Conservation (phyloP, 108 stramenopile species). For the Chaetoceros tenuissimus region DNA sequence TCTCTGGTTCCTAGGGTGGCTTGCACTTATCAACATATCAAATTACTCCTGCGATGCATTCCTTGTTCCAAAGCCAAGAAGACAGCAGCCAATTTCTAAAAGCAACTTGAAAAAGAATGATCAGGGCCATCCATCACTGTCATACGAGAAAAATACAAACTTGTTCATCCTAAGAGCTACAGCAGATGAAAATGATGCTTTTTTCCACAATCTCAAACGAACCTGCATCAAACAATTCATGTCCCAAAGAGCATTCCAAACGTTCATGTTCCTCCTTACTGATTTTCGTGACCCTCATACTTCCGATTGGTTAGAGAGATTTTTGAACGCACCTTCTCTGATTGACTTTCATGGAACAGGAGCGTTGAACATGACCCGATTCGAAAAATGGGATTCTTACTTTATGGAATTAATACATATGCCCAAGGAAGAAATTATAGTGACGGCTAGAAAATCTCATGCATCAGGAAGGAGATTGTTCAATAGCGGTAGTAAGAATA, state of each 20-base stretch:
- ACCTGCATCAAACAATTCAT: slow-evolving; percentile 26
- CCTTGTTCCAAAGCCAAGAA: no score
- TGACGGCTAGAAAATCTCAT: slow-evolving; percentile 21
- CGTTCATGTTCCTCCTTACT: slow-evolving; percentile 54
- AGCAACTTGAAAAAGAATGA: no score
- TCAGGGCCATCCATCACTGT: no score
- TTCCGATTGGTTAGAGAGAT: slow-evolving; percentile 57
- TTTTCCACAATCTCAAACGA: not conserved
- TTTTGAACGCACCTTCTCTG: slow-evolving; percentile 23
- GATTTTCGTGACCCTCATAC: slow-evolving; percentile 63
- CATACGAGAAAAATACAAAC: no score
- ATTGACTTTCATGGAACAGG: slow-evolving; percentile 56
- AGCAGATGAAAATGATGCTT: no score
- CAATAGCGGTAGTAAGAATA: not conserved
- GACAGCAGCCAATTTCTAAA: no score
- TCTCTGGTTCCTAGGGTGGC: no score
- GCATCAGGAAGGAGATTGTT: not conserved
- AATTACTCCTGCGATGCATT: no score
- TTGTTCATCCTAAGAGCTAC: no score
- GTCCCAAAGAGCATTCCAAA: slow-evolving; percentile 64
- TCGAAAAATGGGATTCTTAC: slow-evolving; percentile 73
- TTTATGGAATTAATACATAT: slow-evolving; percentile 47
- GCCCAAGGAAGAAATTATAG: slow-evolving; percentile 27
- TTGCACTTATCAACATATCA: no score
- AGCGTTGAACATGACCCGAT: slow-evolving; percentile 53